Evolutionary conservation across 2,329 filamentous ascomycete species (phyloP).

Genomic region (Venturiaceae sp.): DNA sequence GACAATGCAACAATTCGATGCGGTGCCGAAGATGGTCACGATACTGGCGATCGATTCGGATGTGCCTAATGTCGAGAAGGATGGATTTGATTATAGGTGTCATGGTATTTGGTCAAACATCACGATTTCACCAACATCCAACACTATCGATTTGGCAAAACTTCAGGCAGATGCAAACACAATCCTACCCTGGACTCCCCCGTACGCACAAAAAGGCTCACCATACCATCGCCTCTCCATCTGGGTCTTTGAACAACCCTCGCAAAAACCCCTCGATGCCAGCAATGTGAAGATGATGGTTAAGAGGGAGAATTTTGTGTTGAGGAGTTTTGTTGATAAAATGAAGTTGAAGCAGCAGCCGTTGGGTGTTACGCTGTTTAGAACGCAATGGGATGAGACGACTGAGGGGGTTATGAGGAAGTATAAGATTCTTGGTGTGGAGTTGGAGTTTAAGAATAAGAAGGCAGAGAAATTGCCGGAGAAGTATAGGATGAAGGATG

Average conservation of each 20-base stretch:
- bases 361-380: constrained; percentile 81
- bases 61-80: constrained; percentile 66
- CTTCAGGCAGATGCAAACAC: constrained; percentile 29
- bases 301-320: constrained; percentile 61
- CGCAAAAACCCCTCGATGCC: not conserved
- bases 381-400: constrained; percentile 78
- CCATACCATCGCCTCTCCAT: constrained; percentile 85
- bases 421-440: constrained; percentile 62
- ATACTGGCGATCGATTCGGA: constrained; percentile 84
- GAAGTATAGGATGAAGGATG: constrained; percentile 46
- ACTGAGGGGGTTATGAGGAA: constrained; percentile 82
- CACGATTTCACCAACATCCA: constrained; percentile 49
- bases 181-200: constrained; percentile 63
- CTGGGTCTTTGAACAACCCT: constrained; percentile 67
- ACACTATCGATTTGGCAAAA: constrained; percentile 54
- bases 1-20: constrained; percentile 75
- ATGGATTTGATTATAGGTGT: constrained; percentile 71
- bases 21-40: constrained; percentile 70
- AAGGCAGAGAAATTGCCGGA: constrained; percentile 56
- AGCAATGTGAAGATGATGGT: constrained; percentile 42
- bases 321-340: constrained; percentile 65
- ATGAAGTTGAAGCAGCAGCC: constrained; percentile 50
- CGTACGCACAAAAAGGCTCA: constrained; percentile 79
- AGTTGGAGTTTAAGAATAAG: constrained; percentile 77
- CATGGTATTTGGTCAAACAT: constrained; percentile 79